Base-by-base conservation (phyloP, 257 asterid species). In the Echites panduratus region DNA sequence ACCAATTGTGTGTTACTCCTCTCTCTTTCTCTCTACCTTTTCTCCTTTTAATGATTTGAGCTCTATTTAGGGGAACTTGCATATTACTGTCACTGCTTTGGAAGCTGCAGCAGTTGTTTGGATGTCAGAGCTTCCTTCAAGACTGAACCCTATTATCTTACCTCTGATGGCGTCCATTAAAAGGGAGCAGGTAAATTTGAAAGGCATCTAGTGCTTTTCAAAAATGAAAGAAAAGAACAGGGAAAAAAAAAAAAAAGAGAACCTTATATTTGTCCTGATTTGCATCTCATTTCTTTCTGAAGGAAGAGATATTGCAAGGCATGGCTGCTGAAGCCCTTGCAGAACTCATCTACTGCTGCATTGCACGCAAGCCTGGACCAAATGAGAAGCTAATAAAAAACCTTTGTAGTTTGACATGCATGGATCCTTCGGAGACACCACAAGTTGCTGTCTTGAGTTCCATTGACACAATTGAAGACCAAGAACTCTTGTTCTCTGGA, bases 381-480 rank as follows among this genome's bases (percentile, higher is more conserved):
- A 95, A 95, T 86, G 98, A 95, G 84, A 95, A 95, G 82, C 82
- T 95, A 70, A 90, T 95, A 48, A 90, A 89, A 82, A 95, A 95
- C 68, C 84, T 95, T 70, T 92, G 97, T 83, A 72, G 83, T 84
- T 86, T 86, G 80, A 85, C 89, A 70, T 90, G 96, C 87, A 83
- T 85, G 97, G 99, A 95, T 92, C 96, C 96, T 82, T 80, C 93
- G 61, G 99, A 92, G 86, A 95, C 99, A 5, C 99, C 99, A 58
- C 95, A 90, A 84, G 99, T 97, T 75, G 93, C 87, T 71, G 85
- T 87, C 44, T 75, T 95, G 79, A 89, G 77, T 83, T 95, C 97
- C 71, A 86, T 89, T 68, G 99, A 89, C 78, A 82, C 85, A 72
- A 89, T 95, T 81, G 99, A 90, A 82, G 98, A 90, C 76, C 94